A percentile compares a stretch with the other conserved stretches of the same genome.
Conservation (phyloP, 352 stramenopile species). For the Globisporangium uncinulatum region DNA sequence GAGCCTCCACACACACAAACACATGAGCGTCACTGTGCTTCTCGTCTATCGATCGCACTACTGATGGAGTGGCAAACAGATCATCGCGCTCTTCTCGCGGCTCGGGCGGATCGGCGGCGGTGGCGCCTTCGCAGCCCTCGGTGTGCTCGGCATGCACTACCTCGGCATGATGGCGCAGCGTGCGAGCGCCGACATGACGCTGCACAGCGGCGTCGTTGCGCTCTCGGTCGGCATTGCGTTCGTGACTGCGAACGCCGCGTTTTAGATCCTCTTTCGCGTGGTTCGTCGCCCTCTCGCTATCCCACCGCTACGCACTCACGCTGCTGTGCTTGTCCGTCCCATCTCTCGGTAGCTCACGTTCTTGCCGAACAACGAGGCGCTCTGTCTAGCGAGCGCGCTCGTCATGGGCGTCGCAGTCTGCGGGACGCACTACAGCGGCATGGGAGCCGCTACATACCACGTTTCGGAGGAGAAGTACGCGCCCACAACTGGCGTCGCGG, state of each 20-base stretch:
- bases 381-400: slow-evolving; percentile 45
- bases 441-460: slow-evolving; percentile 36
- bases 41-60: no score
- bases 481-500: slow-evolving; percentile 17
- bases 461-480: slow-evolving; percentile 23
- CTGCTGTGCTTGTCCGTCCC: not conserved
- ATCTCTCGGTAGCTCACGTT: slow-evolving; percentile 31
- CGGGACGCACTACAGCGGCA: slow-evolving; percentile 53
- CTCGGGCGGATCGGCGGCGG: slow-evolving; percentile 42
- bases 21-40: no score
- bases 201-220: slow-evolving; percentile 31
- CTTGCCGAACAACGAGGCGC: slow-evolving; percentile 40
- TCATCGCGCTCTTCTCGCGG: slow-evolving; percentile 55
- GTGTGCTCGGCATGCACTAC: slow-evolving; percentile 72
- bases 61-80: no score
- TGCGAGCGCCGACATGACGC: slow-evolving; percentile 28
- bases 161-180: slow-evolving; percentile 67
- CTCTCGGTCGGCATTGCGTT: slow-evolving; percentile 49
- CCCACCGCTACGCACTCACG: not conserved
- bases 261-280: slow-evolving; percentile 69
- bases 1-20: no score
- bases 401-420: slow-evolving; percentile 66
- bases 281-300: not conserved
- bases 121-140: slow-evolving; percentile 42
- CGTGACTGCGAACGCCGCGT: slow-evolving; percentile 46